Percentiles rank a stretch among this genome's conserved stretches.
phyloP scores from a whole-genome alignment of 257 asterid genomes.

The Solanum appendiculatum region DNA sequence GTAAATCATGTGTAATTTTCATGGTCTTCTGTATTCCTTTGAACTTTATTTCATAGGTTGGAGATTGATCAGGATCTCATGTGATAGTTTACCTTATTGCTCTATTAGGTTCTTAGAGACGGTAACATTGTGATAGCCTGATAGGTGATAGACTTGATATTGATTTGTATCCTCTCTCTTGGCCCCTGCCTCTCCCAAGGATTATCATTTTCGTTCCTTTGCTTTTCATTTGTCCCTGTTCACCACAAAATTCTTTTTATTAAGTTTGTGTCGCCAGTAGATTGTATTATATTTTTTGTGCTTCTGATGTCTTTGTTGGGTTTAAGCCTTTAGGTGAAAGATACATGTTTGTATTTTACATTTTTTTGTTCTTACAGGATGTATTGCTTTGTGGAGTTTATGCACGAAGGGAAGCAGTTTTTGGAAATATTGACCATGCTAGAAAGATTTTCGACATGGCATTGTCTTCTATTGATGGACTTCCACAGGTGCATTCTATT shows the following conservation, averaged over 20 bases:
- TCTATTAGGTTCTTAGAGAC: background rate
- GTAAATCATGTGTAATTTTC: background rate
- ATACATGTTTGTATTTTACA: background rate
- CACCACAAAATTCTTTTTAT: background rate
- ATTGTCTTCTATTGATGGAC: slow-evolving; percentile 71
- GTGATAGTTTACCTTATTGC: background rate
- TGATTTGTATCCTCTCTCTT: background rate
- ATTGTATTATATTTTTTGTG: background rate
- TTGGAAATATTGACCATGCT: slow-evolving; percentile 76
- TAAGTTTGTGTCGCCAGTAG: background rate
- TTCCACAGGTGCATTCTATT: slow-evolving; percentile 51
- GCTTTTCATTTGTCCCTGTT: background rate
- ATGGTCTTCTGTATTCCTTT: background rate
- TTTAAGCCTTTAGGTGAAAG: background rate
- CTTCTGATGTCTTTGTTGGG: background rate
- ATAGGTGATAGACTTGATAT: background rate
- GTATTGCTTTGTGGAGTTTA: slow-evolving; percentile 91
- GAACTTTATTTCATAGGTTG: background rate
- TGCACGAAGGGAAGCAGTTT: slow-evolving; percentile 83
- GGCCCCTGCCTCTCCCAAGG: background rate
- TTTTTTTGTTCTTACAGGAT: slow-evolving; percentile 46
- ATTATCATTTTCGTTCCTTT: background rate
- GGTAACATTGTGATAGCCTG: background rate
- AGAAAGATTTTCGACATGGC: slow-evolving; percentile 97
- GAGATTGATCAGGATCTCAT: background rate